Evolutionary conservation across 257 asterid species (phyloP).

Genomic region (Solanum rostratum): DNA sequence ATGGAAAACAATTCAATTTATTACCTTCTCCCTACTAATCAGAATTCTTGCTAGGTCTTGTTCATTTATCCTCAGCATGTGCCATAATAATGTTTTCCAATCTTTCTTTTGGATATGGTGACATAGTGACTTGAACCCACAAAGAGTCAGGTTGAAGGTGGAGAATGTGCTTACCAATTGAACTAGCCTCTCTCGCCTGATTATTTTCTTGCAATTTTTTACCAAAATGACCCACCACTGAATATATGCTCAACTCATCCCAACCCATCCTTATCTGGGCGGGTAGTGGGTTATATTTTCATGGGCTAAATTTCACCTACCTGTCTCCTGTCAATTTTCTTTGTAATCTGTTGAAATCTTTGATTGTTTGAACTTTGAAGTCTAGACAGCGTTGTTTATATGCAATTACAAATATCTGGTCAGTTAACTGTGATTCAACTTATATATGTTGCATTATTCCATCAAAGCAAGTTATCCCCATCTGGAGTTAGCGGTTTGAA

Average conservation of each 20-base stretch:
- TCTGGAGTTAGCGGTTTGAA: not conserved
- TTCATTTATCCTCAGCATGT: not conserved
- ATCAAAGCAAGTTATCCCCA: not conserved
- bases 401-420: not conserved
- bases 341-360: not conserved
- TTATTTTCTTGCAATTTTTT: not conserved
- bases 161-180: not conserved
- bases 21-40: not conserved
- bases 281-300: not conserved
- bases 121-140: not conserved
- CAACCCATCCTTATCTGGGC: not conserved
- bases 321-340: not conserved
- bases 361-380: not conserved
- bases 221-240: not conserved
- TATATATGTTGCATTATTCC: not conserved
- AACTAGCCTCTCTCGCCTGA: not conserved
- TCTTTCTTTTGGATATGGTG: not conserved
- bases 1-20: not conserved
- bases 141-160: not conserved
- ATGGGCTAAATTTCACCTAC: not conserved
- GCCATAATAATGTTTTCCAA: not conserved
- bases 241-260: not conserved
- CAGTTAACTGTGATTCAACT: not conserved
- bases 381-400: not conserved
- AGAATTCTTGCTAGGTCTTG: not conserved